Evolutionary conservation across 345 rosid genomes (phyloP).

Genomic region (Euphorbia peplus): DNA sequence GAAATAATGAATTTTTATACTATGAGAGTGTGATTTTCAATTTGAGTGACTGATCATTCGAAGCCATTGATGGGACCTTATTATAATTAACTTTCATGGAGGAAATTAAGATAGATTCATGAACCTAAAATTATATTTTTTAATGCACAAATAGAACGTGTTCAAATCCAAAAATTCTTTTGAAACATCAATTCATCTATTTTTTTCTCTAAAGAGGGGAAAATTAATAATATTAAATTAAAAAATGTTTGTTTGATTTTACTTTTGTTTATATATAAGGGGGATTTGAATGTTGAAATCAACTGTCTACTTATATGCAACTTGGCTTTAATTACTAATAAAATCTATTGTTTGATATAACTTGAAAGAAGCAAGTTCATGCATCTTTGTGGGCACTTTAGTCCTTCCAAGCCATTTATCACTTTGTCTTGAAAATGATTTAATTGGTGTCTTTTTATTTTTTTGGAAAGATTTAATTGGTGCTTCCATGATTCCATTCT

Average conservation of each 20-base stretch:
- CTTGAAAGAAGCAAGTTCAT: slow-evolving; percentile 15
- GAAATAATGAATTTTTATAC: background rate
- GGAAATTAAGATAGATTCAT: slow-evolving; percentile 24
- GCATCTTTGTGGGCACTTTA: background rate
- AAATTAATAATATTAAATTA: background rate
- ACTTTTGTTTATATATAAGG: background rate
- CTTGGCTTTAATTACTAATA: background rate
- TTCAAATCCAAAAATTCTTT: background rate
- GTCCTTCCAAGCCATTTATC: background rate
- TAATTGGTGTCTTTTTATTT: too few relatives aligned
- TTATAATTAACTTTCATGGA: background rate
- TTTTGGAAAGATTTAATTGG: too few relatives aligned
- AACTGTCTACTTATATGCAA: background rate
- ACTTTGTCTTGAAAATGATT: background rate
- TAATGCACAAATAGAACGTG: slow-evolving; percentile 9
- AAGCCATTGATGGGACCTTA: slow-evolving; percentile 10
- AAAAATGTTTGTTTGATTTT: background rate
- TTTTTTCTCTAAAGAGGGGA: background rate
- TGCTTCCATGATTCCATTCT: too few relatives aligned
- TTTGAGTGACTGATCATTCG: background rate
- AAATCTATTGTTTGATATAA: background rate
- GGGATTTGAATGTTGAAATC: slow-evolving; percentile 1
- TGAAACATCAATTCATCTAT: too few relatives aligned
- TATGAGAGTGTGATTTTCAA: background rate
- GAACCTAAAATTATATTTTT: slow-evolving; percentile 12